Evolutionary conservation across 345 rosid species (phyloP), one percentile per base, ranked within the genome.

Genomic region (Citrus inodora): DNA sequence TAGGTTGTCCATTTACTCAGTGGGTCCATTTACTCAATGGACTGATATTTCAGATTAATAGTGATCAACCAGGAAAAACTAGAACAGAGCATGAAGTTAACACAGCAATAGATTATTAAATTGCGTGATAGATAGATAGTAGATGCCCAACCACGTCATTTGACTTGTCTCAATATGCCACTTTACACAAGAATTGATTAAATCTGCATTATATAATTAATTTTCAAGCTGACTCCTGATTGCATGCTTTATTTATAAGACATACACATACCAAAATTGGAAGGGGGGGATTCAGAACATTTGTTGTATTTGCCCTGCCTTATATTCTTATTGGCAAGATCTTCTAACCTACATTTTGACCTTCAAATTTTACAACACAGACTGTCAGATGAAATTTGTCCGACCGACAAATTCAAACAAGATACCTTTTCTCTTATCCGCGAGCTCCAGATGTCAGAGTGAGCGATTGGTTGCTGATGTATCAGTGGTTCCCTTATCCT

Each of bases 391-490:
- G 67, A 72, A 55, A 38, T 40, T 14, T 56, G 65, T 22, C 14
- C 75, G 17, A 22, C 27, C 28, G 33, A 33, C 48, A 66, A 72
- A 14, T 17, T 46, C 48, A 76, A 71, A 40, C 59, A 78, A 22
- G 51, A 17, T 87, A 95, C 99, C 97, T 89, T 93, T 77, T 93
- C 99, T 78, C 96, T 90, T 68, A 95, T 87, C 61, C 90, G 86
- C 59, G 90, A 87, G 83, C 92, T 90, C 94, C 92, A 93, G 28
- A 86, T 67, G 67, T 90, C 93, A 67, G 91, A 81, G 78, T 77
- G 88, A 76, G 70, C 78, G 82, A 83, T 84, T 76, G 87, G 81
- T 73, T 89, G 93, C 19, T 89, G 59, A 84, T 88, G 88, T 70
- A 95, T 84, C 42, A 93, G 94, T 71, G 99, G 97, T 71, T 91